Base-by-base conservation (phyloP, 305 asterid species). In the Fraxinus albicans region DNA sequence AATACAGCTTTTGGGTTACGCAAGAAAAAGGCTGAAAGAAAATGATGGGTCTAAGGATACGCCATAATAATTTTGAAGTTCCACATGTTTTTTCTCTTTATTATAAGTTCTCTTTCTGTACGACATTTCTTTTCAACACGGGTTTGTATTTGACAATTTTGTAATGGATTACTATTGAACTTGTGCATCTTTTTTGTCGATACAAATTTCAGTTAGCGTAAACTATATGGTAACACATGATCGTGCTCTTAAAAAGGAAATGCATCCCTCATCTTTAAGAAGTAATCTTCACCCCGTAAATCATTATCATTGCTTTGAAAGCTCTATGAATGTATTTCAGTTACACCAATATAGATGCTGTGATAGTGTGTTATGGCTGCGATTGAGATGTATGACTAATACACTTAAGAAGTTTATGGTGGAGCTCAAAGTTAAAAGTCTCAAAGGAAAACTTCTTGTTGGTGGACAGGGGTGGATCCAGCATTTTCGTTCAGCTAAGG, bases 1-100 rank as follows among this genome's bases (percentile, higher is more conserved):
- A 95, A 96, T 85, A 93, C 98, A 17, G 99, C 99, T 8, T 94
- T 95, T 83, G 98, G 91, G 91, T 91, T 96, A 85, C 96, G 90
- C 83, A 92, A 93, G 85, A 93, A 77, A 87, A 91, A 83, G 86
- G 90, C 91, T 4, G 91, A 90, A 65, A 86, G 78, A 82, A 92
- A 93, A 85, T 92, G 81, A 89, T 3, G 63, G 19, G 70, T 84
- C 81, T 44, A 38, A 65, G 75, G 69, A 60, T 50, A 50, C 50
- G 5, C 55, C 34, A 34, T 27, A 74, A 69, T 47, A 72, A 76
- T 69, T 77, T 17, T 79, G 78, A 73, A 25, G 38, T 53, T 81
- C 74, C 73, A 34, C 15, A 60, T 76, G 38, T 81, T 79, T 77
- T 44, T 75, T 73, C 79, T 73, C 35, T 47, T 47, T 29, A 1